These are phyloP conservation scores for Stagonosporopsis tanaceti DNA, from an alignment of 2,329 filamentous ascomycete genomes.

Conservation along the genomic window DNA sequence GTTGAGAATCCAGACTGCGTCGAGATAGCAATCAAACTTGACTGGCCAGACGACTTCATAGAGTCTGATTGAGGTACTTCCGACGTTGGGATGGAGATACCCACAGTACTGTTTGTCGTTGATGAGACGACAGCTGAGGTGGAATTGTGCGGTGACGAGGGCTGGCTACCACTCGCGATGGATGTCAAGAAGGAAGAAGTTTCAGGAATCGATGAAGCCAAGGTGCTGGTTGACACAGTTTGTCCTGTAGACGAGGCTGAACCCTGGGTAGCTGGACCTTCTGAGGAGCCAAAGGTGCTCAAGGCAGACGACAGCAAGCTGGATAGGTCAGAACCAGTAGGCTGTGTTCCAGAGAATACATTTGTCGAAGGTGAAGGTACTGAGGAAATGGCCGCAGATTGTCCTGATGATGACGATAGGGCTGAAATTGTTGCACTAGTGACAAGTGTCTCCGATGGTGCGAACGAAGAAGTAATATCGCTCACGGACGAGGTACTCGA, in stretches of 20 bases:
- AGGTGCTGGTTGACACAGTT: background rate
- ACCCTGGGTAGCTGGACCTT: background rate
- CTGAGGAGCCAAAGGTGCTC: background rate
- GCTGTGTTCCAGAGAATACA: background rate
- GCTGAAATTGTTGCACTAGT: background rate
- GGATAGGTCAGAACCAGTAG: background rate
- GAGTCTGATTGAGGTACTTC: background rate
- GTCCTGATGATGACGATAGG: background rate
- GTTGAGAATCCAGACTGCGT: background rate
- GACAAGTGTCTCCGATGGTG: constrained; percentile 4
- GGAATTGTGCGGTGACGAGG: background rate
- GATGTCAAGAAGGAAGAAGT: background rate
- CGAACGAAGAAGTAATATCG: background rate
- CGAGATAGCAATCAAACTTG: background rate
- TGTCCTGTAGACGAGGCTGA: background rate
- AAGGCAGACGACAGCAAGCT: background rate
- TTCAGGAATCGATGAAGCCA: background rate
- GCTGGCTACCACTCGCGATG: background rate
- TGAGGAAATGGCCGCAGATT: background rate
- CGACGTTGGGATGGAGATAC: background rate
- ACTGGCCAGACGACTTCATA: background rate
- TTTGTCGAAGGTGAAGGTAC: background rate
- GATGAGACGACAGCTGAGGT: background rate
- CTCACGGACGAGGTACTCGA: background rate
- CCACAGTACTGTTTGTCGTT: background rate